Base-by-base conservation (phyloP, 2,329 filamentous ascomycete genomes). In the Emericellopsis cladophorae region DNA sequence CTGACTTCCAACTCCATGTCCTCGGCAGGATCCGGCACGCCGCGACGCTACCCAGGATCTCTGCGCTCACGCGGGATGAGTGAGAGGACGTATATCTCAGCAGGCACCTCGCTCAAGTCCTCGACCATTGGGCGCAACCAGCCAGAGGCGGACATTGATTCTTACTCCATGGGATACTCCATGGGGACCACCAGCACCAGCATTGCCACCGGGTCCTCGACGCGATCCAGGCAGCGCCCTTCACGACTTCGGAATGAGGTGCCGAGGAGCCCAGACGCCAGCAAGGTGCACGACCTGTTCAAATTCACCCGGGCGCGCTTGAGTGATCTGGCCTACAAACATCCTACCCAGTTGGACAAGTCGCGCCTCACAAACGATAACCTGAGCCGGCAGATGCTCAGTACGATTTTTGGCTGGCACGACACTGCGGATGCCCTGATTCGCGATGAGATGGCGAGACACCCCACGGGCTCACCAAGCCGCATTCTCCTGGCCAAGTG, bases 401-500 rank as follows among this genome's bases (percentile, higher is more conserved):
- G 74, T 49, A 83, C 89, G 6, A 88, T 98, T 2, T 98, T 98
- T 58, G 92, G 92, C 4, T 98, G 92, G 89, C 81, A 90, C 40
- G 80, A 81, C 42, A 86, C 94, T 50, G 79, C 90, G 33, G 74
- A 87, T 36, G 80, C 81, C 36, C 63, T 98, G 38, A 77, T 98
- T 41, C 75, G 79, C 9, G 89, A 96, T 56, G 92, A 98, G 58
- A 70, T 94, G 65, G 73, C 70, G 45, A 74, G 81, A 16, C 86
- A 95, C 54, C 70, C 77, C 2, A 60, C 71, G 4, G 82, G 84
- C 7, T 90, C 87, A 5, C 74, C 85, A 2, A 83, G 78, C 46
- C 79, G 84, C 11, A 84, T 96, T 40, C 71, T 96, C 32, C 72
- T 98, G 5, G 74, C 86, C 2, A 94, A 93, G 59, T 98, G 92